Base-by-base conservation (phyloP, 2,329 filamentous ascomycete species). In the Leptographium lundbergii region DNA sequence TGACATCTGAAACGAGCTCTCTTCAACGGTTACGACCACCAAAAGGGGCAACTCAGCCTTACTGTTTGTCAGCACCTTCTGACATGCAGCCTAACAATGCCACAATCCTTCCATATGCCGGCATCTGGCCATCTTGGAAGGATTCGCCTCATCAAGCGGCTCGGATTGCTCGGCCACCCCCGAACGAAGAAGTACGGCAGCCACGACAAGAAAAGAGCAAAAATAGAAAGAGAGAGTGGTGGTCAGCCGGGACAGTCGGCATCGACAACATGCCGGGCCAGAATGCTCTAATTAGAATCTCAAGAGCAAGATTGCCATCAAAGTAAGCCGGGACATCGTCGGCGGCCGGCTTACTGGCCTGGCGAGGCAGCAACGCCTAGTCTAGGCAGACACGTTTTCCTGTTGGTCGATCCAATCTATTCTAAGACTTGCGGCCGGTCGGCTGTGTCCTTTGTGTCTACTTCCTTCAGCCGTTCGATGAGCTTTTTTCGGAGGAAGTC, bases 401-500 rank as follows among this genome's bases (percentile, higher is more conserved):
- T 34, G 32, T 34, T 34, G 32, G 32, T 34, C 32, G 32, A 34
- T 34, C 32, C 6, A 9, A 10, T 9, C 24, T 56, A 54, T 19
- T 64, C 63, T 32, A 64, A 9, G 6, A 65, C 50, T 3, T 55
- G 56, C 19, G 63, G 63, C 34, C 63, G 57, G 11, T 62, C 58
- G 27, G 34, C 53, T 11, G 52, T 58, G 39, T 65, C 66, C 59
- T 70, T 72, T 58, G 66, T 69, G 65, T 82, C 80, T 63, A 84
- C 80, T 61, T 76, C 72, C 55, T 70, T 71, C 34, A 85, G 70
- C 54, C 74, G 74, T 65, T 81, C 75, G 17, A 82, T 67, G 56
- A 85, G 68, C 66, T 81, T 85, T 34, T 68, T 75, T 59, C 75
- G 72, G 56, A 85, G 65, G 65, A 78, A 85, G 25, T 79, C 75